Conservation (phyloP, 768 basidiomycete species). For the Hygrophorus pudorinus region DNA sequence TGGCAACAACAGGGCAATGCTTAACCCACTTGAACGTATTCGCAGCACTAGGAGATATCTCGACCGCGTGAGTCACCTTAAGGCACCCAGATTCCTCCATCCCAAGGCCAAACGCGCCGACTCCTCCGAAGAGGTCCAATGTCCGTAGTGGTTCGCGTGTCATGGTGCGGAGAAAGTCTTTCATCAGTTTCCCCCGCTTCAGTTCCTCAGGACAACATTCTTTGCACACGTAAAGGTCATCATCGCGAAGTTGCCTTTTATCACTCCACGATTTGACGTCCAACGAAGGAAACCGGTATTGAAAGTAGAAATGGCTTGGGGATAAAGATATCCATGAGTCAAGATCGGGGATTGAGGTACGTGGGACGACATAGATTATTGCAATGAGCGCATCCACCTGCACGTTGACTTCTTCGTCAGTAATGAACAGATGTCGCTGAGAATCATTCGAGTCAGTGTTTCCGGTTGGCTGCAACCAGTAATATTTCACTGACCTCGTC, state of each 20-base stretch:
- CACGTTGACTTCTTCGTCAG: slow-evolving; percentile 30
- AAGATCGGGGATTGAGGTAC: slow-evolving; percentile 17
- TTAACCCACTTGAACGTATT: slow-evolving; percentile 45
- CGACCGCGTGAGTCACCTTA: slow-evolving; percentile 54
- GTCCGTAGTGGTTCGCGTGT: slow-evolving; percentile 19
- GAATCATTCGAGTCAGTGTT: background rate
- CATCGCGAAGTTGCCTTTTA: slow-evolving; percentile 16
- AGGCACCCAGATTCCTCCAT: slow-evolving; percentile 45
- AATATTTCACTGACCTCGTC: slow-evolving; percentile 41
- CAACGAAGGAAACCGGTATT: slow-evolving; percentile 39
- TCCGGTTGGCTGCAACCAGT: background rate
- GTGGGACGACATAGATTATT: slow-evolving; percentile 38
- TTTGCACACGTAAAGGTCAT: slow-evolving; percentile 35
- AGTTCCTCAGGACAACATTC: slow-evolving; percentile 22
- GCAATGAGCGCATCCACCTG: slow-evolving; percentile 31
- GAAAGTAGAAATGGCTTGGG: slow-evolving; percentile 47
- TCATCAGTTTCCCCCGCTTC: slow-evolving; percentile 17
- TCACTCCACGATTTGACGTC: slow-evolving; percentile 28
- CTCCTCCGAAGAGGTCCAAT: slow-evolving; percentile 41
- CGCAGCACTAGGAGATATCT: slow-evolving; percentile 70
- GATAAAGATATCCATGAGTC: slow-evolving; percentile 42
- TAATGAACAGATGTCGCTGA: slow-evolving; percentile 56
- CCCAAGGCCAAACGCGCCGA: slow-evolving; percentile 55
- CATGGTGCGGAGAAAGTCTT: slow-evolving; percentile 24
- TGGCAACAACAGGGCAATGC: background rate